Percentiles rank a stretch among this genome's conserved stretches.
These are phyloP conservation scores for Gypsophila paniculata DNA, from an alignment of 179 eudicot species.

Conservation along the genomic window DNA sequence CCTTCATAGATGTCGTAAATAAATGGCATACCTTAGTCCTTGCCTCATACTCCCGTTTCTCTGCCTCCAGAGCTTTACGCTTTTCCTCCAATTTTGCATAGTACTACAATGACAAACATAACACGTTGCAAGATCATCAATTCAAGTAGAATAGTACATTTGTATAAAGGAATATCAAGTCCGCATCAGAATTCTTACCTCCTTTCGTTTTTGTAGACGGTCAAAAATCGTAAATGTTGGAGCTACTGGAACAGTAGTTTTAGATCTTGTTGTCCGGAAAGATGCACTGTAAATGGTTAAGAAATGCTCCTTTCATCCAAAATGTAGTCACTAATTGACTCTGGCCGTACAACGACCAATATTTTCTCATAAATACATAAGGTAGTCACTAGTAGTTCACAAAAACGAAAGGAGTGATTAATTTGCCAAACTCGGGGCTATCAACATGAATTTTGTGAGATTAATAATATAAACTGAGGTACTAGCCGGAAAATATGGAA, in stretches of 20 bases:
- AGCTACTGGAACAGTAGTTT: constrained; percentile 67
- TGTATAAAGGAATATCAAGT: neutral
- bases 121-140: constrained; percentile 10
- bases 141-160: neutral
- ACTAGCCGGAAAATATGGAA: neutral
- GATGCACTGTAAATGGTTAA: constrained; percentile 60
- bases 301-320: constrained; percentile 22
- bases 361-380: too few species aligned
- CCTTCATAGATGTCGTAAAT: neutral
- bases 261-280: constrained; percentile 49
- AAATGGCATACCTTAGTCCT: constrained; percentile 64
- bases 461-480: neutral
- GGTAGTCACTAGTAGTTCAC: too few species aligned
- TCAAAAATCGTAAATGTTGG: constrained; percentile 52
- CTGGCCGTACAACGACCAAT: too few species aligned
- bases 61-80: constrained; percentile 81
- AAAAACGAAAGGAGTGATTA: neutral
- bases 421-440: neutral
- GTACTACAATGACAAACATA: constrained; percentile 37
- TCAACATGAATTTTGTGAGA: neutral
- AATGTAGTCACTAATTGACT: too few species aligned
- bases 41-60: constrained; percentile 67
- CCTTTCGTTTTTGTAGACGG: constrained; percentile 65
- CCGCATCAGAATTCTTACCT: constrained; percentile 40
- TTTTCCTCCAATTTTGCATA: constrained; percentile 83